Conservation (phyloP, 108 stramenopile genomes). For the Stephanodiscus triporus region DNA sequence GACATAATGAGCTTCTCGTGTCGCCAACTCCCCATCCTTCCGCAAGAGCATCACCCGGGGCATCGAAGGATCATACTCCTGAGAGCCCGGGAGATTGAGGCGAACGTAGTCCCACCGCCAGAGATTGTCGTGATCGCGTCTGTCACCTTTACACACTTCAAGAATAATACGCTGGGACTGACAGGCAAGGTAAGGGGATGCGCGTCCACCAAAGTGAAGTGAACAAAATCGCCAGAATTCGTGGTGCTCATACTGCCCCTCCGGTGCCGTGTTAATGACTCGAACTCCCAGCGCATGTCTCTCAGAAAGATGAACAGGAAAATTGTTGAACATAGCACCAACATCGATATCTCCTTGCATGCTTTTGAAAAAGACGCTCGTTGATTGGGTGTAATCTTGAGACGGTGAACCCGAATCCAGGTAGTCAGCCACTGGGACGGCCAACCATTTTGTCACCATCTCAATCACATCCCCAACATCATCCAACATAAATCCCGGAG, state of each 20-base stretch:
- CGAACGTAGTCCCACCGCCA: conserved; percentile 30
- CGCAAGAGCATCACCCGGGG: conserved; percentile 39
- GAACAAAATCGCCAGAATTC: background rate
- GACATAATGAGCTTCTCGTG: conserved; percentile 25
- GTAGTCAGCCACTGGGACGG: conserved; percentile 11
- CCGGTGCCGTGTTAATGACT: background rate
- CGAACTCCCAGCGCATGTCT: background rate
- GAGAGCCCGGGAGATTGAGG: conserved; percentile 41
- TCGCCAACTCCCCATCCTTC: conserved; percentile 42
- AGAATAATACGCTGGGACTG: conserved; percentile 17
- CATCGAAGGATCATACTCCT: conserved; percentile 41
- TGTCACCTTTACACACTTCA: conserved; percentile 30
- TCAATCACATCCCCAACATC: conserved; percentile 16
- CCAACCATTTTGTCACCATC: conserved; percentile 20
- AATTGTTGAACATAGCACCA: conserved; percentile 11
- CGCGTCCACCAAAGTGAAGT: conserved; percentile 20
- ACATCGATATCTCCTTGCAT: background rate
- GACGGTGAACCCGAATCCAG: background rate
- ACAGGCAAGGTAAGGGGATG: conserved; percentile 26
- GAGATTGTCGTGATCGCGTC: conserved; percentile 16
- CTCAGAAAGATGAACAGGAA: background rate
- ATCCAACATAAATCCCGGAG: conserved; percentile 40
- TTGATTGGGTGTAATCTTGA: conserved; percentile 9
- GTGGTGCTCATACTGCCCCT: background rate
- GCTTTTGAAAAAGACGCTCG: background rate